Percentiles rank a stretch among this genome's conserved stretches.
Evolutionary conservation across 2,329 filamentous ascomycete species (phyloP).

Genomic region (Knufia fluminis): DNA sequence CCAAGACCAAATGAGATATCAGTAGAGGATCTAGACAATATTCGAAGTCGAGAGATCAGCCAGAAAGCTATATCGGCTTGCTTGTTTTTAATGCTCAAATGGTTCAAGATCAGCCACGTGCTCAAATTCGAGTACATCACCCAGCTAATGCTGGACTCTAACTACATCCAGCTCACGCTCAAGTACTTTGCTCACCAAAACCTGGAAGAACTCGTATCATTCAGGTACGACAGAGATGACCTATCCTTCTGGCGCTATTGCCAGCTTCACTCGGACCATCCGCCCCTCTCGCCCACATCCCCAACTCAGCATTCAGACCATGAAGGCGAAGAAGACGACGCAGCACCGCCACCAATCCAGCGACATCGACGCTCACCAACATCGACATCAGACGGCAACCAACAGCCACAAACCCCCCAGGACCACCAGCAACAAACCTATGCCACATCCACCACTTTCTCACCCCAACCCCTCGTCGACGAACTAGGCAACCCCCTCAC

Average conservation of each 20-base stretch:
- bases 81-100: constrained; percentile 80
- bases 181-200: constrained; percentile 95
- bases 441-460: constrained; percentile 18
- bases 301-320: constrained; percentile 13
- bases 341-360: constrained; percentile 71
- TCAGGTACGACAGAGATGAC: constrained; percentile 71
- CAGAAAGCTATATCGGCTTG: constrained; percentile 88
- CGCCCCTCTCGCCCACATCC: constrained; percentile 26
- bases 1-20: constrained; percentile 26
- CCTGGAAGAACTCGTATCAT: constrained; percentile 79
- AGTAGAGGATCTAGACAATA: constrained; percentile 70
- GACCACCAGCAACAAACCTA: constrained; percentile 23
- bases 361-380: constrained; percentile 45
- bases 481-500: constrained; percentile 69
- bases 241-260: constrained; percentile 93
- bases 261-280: constrained; percentile 59
- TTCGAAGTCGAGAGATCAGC: constrained; percentile 75
- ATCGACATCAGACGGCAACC: constrained; percentile 24
- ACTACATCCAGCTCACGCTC: constrained; percentile 83
- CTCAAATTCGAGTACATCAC: constrained; percentile 94
- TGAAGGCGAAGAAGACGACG: constrained; percentile 54
- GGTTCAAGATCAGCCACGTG: constrained; percentile 91
- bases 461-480: constrained; percentile 53
- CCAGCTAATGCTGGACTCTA: constrained; percentile 85
- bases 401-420: constrained; percentile 22